Evolutionary conservation across 495 filamentous ascomycete genomes (phyloP), one percentile per base, ranked within the genome.

Genomic region (Aspergillus heteromorphus): DNA sequence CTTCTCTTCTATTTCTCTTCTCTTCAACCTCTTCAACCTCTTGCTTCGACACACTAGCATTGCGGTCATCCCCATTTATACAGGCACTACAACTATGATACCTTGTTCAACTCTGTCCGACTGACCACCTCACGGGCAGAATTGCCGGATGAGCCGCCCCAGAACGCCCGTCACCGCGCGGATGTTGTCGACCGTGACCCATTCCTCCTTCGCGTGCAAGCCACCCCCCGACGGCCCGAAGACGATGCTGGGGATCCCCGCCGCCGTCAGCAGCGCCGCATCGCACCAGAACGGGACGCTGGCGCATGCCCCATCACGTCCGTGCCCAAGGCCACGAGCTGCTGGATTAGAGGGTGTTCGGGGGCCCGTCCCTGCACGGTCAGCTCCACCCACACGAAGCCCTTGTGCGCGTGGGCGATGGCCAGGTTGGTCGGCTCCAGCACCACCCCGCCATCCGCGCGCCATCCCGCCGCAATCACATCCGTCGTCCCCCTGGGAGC

Each of bases 351-450:
- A 14, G 70, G 65, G 57, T 79, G 66, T 23, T 65, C 57, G 13
- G 40, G 40, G 29, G 76, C 75, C 16, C 72, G 61, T 30, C 76
- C 76, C 8, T 67, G 56, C 5, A 78, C 69, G 23, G 74, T 65
- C 6, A 79, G 57, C 36, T 79, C 69, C 8, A 77, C 61, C 74
- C 75, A 77, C 2, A 76, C 60, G 40, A 78, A 78, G 0, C 76
- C 76, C 40, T 79, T 77, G 48, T 79, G 75, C 1, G 74, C 72
- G 30, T 65, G 67, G 1, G 65, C 43, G 6, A 78, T 66, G 1
- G 54, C 55, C 0, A 62, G 53, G 40, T 60, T 58, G 0, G 75
- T 77, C 9, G 76, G 73, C 48, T 78, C 76, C 0, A 59, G 58
- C 13, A 79, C 54, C 7, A 78, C 65, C 6, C 74, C 74, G 0